Evolutionary conservation across 2,329 filamentous ascomycete species (phyloP), one percentile per base, ranked within the genome.

Genomic region (Mycosphaerella arachidis): DNA sequence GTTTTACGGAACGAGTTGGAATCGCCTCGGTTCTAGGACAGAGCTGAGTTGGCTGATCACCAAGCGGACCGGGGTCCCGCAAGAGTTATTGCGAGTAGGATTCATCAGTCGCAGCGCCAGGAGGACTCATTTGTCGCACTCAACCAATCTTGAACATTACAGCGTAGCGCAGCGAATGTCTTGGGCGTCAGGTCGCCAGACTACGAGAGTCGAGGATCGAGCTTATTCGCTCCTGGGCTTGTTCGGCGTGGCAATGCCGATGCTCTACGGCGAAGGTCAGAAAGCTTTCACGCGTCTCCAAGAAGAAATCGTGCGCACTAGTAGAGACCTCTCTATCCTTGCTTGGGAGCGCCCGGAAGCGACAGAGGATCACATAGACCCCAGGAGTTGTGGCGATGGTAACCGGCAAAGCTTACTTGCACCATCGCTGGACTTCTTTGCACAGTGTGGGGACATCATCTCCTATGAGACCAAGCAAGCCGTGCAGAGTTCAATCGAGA

Each of bases 261-360:
- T 72, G 9, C 53, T 71, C 1, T 74, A 74, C 56, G 72, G 72
- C 6, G 72, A 74, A 65, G 70, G 70, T 20, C 48, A 16, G 10
- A 37, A 46, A 48, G 63, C 63, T 9, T 65, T 65, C 52, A 13
- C 46, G 4, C 48, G 61, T 6, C 57, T 65, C 10, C 63, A 63
- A 43, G 53, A 60, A 50, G 61, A 65, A 45, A 63, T 65, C 29
- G 53, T 65, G 20, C 58, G 52, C 27, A 54, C 53, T 12, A 51
- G 46, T 18, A 48, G 45, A 24, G 63, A 65, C 45, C 55, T 56
- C 13, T 60, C 63, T 6, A 35, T 65, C 7, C 55, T 65, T 35
- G 61, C 61, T 2, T 65, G 61, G 48, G 43, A 56, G 45, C 20
- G 18, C 27, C 46, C 46, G 29, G n/a, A 5, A 24, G 13, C 12